Evolutionary conservation across 768 basidiomycete genomes (phyloP).

Genomic region (Tulasnella calospora): DNA sequence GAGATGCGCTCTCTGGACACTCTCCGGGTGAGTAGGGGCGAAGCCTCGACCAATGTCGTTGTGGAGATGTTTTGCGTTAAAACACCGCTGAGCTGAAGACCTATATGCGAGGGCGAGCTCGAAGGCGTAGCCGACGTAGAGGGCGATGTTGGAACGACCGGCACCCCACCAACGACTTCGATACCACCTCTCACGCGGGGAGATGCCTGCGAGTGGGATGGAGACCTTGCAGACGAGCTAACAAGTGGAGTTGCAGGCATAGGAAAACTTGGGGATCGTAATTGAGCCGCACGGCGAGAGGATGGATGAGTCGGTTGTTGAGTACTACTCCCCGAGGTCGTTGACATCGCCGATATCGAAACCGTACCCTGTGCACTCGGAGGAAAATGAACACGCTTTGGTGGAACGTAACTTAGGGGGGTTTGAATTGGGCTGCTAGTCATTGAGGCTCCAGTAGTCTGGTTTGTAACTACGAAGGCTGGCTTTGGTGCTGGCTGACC

Average conservation of each 20-base stretch:
- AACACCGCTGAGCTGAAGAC: background rate
- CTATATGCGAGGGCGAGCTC: background rate
- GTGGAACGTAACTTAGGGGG: background rate
- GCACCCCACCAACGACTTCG: background rate
- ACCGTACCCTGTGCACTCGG: background rate
- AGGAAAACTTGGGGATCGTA: background rate
- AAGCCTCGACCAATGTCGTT: background rate
- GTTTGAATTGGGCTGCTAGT: background rate
- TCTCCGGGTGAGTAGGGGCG: background rate
- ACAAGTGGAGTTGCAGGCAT: background rate
- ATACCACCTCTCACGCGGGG: background rate
- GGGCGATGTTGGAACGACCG: background rate
- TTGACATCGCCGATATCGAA: background rate
- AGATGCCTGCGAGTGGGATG: background rate
- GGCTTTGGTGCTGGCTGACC: background rate
- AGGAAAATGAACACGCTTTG: background rate
- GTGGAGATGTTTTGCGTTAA: background rate
- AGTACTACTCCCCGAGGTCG: background rate
- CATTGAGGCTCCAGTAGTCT: background rate
- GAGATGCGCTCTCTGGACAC: background rate
- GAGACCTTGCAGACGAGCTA: background rate
- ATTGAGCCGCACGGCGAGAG: background rate
- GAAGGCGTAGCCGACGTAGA: background rate
- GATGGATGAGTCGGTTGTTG: background rate
- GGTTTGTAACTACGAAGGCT: background rate